A percentile compares a stretch with the other conserved stretches of the same genome.
Conservation (phyloP, 192 early-diverging fungal genomes). For the Oehlia diaphana region DNA sequence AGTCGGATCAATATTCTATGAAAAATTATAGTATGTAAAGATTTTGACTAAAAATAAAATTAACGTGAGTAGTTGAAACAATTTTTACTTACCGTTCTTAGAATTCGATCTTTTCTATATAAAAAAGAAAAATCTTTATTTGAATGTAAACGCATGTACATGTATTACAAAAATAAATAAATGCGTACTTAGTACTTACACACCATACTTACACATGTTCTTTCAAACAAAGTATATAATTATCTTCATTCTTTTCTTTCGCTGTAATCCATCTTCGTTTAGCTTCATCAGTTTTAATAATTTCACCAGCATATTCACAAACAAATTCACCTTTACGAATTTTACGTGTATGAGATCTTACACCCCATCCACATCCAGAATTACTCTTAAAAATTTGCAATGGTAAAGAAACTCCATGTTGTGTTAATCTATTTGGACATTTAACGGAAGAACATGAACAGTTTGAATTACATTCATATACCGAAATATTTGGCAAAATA, state of each 20-base stretch:
- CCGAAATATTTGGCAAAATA: neutral
- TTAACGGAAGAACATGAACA: neutral
- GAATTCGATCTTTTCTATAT: conserved; percentile 16
- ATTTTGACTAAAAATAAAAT: neutral
- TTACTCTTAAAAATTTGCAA: conserved; percentile 9
- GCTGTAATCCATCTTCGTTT: neutral
- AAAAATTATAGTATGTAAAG: neutral
- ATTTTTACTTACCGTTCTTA: conserved; percentile 19
- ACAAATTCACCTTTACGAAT: conserved; percentile 22
- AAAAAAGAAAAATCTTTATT: neutral
- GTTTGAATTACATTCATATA: conserved; percentile 21
- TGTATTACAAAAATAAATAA: neutral
- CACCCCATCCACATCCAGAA: conserved; percentile 15
- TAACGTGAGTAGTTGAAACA: neutral
- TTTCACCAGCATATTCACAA: conserved; percentile 30
- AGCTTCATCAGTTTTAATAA: conserved; percentile 21
- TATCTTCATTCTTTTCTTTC: neutral
- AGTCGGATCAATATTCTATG: conserved; percentile 25
- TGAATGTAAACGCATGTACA: neutral
- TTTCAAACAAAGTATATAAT: conserved; percentile 25
- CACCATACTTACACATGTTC: conserved; percentile 13
- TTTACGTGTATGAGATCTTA: neutral
- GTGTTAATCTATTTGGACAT: conserved; percentile 16
- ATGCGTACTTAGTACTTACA: too few relatives aligned
- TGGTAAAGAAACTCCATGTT: conserved; percentile 10